Evolutionary conservation across 1,284 basidiomycete species (phyloP).

Genomic region (Leccinum colubrinum): DNA sequence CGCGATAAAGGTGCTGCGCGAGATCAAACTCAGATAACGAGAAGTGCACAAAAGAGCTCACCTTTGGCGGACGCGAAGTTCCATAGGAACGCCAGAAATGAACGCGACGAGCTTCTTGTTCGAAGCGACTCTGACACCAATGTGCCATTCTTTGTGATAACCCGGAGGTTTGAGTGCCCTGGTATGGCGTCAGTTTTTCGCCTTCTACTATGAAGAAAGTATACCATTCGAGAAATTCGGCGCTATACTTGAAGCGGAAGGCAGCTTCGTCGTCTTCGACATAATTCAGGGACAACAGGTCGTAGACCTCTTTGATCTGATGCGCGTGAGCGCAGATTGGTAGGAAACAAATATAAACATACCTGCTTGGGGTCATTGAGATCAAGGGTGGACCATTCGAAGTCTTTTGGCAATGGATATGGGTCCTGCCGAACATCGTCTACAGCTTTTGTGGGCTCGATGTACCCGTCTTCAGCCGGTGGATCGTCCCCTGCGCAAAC

Average conservation of each 20-base stretch:
- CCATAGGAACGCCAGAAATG: constrained; percentile 93
- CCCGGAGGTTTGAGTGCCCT: constrained; percentile 96
- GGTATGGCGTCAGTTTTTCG: constrained; percentile 1
- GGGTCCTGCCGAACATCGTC: constrained; percentile 87
- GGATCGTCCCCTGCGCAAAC: constrained; percentile 56
- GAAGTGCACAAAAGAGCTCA: constrained; percentile 37
- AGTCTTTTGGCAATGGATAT: constrained; percentile 88
- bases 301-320: constrained; percentile 90
- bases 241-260: constrained; percentile 95
- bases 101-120: constrained; percentile 97
- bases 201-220: constrained; percentile 12
- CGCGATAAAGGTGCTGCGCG: constrained; percentile 53
- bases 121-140: constrained; percentile 90
- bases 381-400: constrained; percentile 89
- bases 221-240: constrained; percentile 93
- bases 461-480: constrained; percentile 79
- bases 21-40: constrained; percentile 3
- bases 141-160: constrained; percentile 91
- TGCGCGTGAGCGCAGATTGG: constrained; percentile 1
- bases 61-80: constrained; percentile 78
- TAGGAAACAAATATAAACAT: constrained; percentile 2
- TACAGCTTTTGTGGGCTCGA: constrained; percentile 79
- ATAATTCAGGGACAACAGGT: constrained; percentile 90
- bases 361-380: constrained; percentile 77
- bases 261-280: constrained; percentile 96